Base-by-base conservation (phyloP, 2,329 filamentous ascomycete species). In the Pestalotiopsis sp. region DNA sequence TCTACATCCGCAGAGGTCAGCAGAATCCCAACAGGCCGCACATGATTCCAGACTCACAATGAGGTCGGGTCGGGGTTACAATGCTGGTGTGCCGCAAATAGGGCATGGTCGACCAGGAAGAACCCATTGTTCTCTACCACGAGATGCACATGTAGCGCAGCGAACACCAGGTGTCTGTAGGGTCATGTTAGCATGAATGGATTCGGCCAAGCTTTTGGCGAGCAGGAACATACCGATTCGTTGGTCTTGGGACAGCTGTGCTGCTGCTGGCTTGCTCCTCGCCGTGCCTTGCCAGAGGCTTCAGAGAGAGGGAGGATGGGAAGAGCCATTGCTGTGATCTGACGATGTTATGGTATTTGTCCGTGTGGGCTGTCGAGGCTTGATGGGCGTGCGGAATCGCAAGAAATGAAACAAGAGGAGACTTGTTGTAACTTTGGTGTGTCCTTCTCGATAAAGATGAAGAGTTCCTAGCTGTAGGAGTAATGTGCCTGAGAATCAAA, bases 51-150 rank as follows among this genome's bases (percentile, higher is more conserved):
- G 20, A 62, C 59, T 41, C 31, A 62, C 36, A 57, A 57, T 17
- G 17, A 38, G 11, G 11, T 14, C 7, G 20, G 23, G 31, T 36
- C 31, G 9, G 11, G 12, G 41, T 67, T 39, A 67, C 66, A 67
- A 49, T 17, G 66, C 66, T 41, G 66, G 66, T 52, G 66, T 67
- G 41, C 66, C 66, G 39, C 66, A 67, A 38, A 62, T 63, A 39
- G 66, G 66, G 56, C 66, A 67, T 3, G 58, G 41, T 36, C 66
- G 66, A 31, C 66, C 66, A 56, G 66, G 66, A n/a, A 67, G 41
- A 36, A 67, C 66, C 66, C 66, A 67, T 57, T 67, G 66, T 31
- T 67, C 57, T 52, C 57, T 67, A 14, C 66, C 66, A n/a, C 58
- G 49, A 13, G 66, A 62, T 5, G 57, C 59, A 36, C 66, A 67